Base-by-base conservation (phyloP, 176 grass and related monocot species). In the Ananas comosus region DNA sequence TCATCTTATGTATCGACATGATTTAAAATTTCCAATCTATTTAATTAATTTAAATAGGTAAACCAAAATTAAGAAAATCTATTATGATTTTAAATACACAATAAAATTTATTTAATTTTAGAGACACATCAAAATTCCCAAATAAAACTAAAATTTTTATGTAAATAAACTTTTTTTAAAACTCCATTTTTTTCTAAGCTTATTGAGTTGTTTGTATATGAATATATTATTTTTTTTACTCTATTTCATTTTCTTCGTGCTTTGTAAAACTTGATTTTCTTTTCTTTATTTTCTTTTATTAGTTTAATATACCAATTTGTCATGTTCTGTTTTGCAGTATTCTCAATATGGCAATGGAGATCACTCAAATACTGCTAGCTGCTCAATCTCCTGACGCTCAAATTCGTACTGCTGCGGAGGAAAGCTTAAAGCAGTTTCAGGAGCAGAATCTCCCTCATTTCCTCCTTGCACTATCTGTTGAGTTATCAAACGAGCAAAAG, bases 371-470 rank as follows among this genome's bases (percentile, higher is more conserved):
- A 54, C 67, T 96, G 25, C 63, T 88, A 51, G 76, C 92, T 70
- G 92, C 92, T 71, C 92, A 91, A 64, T 91, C 88, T 72, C 74
- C 83, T 1, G 88, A 96, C 78, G 76, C 63, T 33, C 84, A 96
- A 65, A 72, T 83, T 65, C 88, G 88, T 27, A 82, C 85, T 73
- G 53, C 57, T 49, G 85, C 92, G 29, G 92, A 96, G 67, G 42
- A 27, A 48, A 91, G 71, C 58, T 78, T 96, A 19, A 91, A 83
- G 54, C 92, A 86, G 78, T 96, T 96, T 82, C 92, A 96, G 79
- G 85, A 91, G 73, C 85, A 96, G 70, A 88, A 88, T 85, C 88
- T 88, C 64, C 78, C 91, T 27, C 84, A 91, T 23, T 96, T 91
- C 75, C 80, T 96, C 14, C 88, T 91, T 0, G 86, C 92, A 23